A percentile compares a stretch with the other conserved stretches of the same genome.
Evolutionary conservation across 2,329 filamentous ascomycete genomes (phyloP).

Genomic region (Aspergillus transmontanensis): DNA sequence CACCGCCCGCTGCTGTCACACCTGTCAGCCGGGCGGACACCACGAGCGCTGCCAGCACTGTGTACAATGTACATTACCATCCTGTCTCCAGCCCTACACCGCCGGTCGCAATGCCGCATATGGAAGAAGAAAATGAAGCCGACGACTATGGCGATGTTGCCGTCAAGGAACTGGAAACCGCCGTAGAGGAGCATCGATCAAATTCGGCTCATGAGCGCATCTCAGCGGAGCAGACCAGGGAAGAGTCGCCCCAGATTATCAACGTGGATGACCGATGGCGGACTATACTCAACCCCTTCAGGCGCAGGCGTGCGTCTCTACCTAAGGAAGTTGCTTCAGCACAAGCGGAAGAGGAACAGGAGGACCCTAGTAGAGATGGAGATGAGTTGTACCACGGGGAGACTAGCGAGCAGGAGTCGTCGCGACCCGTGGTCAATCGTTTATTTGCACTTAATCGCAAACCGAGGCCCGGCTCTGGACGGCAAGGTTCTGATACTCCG

Average conservation of each 20-base stretch:
- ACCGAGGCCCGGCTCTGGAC: conserved; percentile 41
- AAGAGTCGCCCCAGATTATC: conserved; percentile 37
- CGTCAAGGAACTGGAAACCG: conserved; percentile 28
- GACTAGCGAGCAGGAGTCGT: conserved; percentile 46
- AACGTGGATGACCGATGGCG: conserved; percentile 49
- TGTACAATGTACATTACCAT: conserved; percentile 66
- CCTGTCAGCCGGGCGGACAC: conserved; percentile 64
- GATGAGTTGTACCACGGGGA: conserved; percentile 36
- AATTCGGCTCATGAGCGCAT: conserved; percentile 19
- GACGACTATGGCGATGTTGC: conserved; percentile 17
- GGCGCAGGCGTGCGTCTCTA: conserved; percentile 58
- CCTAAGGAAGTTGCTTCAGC: conserved; percentile 63
- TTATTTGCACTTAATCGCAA: conserved; percentile 53
- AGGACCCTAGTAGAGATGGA: conserved; percentile 15
- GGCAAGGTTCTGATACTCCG: conserved; percentile 39
- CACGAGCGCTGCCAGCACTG: conserved; percentile 63
- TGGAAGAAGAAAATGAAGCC: conserved; percentile 35
- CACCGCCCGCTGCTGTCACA: conserved; percentile 53
- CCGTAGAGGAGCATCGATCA: conserved; percentile 15
- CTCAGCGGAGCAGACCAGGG: conserved; percentile 25
- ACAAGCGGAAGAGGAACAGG: conserved; percentile 49
- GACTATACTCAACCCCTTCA: conserved; percentile 59
- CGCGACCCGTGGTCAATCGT: conserved; percentile 50
- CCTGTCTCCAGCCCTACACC: conserved; percentile 53
- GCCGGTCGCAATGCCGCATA: conserved; percentile 38